These are phyloP conservation scores for Polygonum aviculare DNA, from an alignment of 148 eudicot species.

Conservation along the genomic window DNA sequence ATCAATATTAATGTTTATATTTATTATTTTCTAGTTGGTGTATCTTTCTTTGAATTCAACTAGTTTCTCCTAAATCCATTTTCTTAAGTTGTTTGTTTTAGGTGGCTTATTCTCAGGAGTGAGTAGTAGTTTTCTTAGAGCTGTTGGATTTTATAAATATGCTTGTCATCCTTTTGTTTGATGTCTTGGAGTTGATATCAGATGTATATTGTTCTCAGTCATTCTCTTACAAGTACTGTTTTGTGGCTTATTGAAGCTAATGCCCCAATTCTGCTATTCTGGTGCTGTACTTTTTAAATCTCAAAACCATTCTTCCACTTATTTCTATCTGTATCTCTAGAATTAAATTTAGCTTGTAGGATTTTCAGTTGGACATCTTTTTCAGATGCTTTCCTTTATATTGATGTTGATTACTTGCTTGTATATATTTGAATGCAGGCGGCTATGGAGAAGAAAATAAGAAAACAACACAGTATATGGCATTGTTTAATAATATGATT, in stretches of 20 bases:
- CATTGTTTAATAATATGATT: conserved; percentile 58
- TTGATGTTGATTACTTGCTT: not conserved
- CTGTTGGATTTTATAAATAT: no score
- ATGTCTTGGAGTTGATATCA: no score
- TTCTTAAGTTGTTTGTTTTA: no score
- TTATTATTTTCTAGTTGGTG: no score
- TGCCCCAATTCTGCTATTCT: no score
- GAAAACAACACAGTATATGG: conserved; percentile 69
- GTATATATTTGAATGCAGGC: conserved; percentile 28
- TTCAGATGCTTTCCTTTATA: not conserved
- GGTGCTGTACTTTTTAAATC: no score
- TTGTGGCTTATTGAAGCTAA: not conserved
- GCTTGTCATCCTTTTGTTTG: no score
- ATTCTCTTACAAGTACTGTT: not conserved
- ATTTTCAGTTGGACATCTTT: not conserved
- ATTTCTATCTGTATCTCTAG: not conserved
- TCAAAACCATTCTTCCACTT: not conserved
- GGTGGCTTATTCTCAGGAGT: no score
- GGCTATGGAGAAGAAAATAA: conserved; percentile 37
- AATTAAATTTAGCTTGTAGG: not conserved
- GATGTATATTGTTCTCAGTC: not conserved
- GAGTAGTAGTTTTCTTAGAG: no score
- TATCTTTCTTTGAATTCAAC: no score
- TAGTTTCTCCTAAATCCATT: no score
- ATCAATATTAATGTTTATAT: no score